Conservation (phyloP, 2,329 filamentous ascomycete species). For the Plenodomus lindquistii region DNA sequence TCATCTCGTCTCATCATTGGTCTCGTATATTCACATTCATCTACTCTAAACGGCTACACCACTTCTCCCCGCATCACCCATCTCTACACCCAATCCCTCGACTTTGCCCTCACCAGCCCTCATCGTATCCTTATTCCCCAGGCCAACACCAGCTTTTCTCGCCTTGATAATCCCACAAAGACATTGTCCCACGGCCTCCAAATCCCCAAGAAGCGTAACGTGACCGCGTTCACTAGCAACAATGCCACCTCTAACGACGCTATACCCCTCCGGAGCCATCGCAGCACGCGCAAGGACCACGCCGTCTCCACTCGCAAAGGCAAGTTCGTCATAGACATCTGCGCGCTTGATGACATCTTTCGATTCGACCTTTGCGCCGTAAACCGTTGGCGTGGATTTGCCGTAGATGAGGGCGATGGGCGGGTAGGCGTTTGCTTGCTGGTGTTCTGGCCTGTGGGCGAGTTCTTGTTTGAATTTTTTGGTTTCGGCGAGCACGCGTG, state of each 20-base stretch:
- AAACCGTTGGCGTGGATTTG: slow-evolving; percentile 84
- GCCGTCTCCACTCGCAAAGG: slow-evolving; percentile 86
- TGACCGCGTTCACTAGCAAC: slow-evolving; percentile 84
- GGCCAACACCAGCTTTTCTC: slow-evolving; percentile 73
- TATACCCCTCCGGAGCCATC: slow-evolving; percentile 82
- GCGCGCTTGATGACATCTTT: slow-evolving; percentile 73
- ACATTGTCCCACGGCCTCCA: slow-evolving; percentile 77
- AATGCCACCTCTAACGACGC: slow-evolving; percentile 71
- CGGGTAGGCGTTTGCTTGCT: slow-evolving; percentile 73
- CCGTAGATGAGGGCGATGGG: slow-evolving; percentile 83
- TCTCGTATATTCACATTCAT: no score
- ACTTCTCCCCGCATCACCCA: not conserved
- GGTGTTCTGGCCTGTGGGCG: slow-evolving; percentile 62
- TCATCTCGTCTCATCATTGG: no score
- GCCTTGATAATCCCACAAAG: slow-evolving; percentile 70
- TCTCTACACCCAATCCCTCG: not conserved
- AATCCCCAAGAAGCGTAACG: slow-evolving; percentile 82
- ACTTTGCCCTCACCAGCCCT: slow-evolving; percentile 45
- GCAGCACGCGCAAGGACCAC: slow-evolving; percentile 84
- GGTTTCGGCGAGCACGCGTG: slow-evolving; percentile 71
- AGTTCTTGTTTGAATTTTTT: slow-evolving; percentile 78
- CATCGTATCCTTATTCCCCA: slow-evolving; percentile 53
- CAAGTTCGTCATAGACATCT: slow-evolving; percentile 83
- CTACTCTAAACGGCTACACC: no score
- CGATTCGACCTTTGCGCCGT: slow-evolving; percentile 73